Percentiles rank a stretch among this genome's conserved stretches.
Conservation (phyloP, 192 early-diverging fungal species). For the Backusella australiensis region DNA sequence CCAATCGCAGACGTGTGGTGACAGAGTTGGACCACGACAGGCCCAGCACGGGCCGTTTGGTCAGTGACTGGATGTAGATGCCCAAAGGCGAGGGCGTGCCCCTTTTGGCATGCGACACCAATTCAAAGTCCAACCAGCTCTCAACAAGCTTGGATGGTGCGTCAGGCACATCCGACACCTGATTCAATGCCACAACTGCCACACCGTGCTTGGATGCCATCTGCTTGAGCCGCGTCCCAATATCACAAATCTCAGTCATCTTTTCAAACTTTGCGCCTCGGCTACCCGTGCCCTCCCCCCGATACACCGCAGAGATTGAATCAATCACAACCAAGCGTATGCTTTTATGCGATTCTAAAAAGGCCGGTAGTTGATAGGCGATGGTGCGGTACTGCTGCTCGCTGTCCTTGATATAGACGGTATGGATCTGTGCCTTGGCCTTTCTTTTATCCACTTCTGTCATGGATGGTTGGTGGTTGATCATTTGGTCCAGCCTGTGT, state of each 20-base stretch:
- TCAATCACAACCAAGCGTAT: constrained; percentile 83
- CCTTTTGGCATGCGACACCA: constrained; percentile 7
- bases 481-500: constrained; percentile 54
- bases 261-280: constrained; percentile 31
- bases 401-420: constrained; percentile 63
- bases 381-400: constrained; percentile 74
- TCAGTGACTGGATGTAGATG: constrained; percentile 30
- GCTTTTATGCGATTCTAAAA: constrained; percentile 44
- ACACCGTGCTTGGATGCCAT: constrained; percentile 60
- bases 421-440: constrained; percentile 47
- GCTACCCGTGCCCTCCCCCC: constrained; percentile 44
- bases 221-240: constrained; percentile 61
- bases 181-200: constrained; percentile 79
- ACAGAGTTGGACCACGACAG: constrained; percentile 72
- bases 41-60: constrained; percentile 70
- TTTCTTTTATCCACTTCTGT: not conserved
- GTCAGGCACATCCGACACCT: constrained; percentile 62
- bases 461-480: constrained; percentile 9
- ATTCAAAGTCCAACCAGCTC: constrained; percentile 26
- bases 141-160: constrained; percentile 7
- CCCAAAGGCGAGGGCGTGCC: constrained; percentile 3
- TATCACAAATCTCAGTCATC: constrained; percentile 50
- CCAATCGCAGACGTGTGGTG: constrained; percentile 62
- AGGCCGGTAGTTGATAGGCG: constrained; percentile 67
- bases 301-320: constrained; percentile 79